phyloP scores from a whole-genome alignment of 352 stramenopile species.

The Phytophthora meadii region DNA sequence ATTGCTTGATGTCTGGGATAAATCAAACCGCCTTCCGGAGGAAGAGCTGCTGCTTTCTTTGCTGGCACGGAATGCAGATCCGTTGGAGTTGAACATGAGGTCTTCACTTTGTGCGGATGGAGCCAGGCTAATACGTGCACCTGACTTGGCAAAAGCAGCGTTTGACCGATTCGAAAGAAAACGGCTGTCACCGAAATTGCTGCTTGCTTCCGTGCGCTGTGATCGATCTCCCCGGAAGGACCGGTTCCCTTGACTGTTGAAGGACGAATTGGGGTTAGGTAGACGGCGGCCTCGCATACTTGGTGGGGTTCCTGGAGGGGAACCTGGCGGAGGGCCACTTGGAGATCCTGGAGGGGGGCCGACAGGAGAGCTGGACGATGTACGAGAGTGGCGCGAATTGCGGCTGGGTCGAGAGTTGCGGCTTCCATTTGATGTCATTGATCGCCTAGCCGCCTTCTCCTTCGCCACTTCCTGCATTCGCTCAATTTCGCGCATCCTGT shows the following conservation, averaged over 20 bases:
- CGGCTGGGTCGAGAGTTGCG: constrained; percentile 10
- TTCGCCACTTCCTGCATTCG: constrained; percentile 33
- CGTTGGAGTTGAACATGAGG: constrained; percentile 33
- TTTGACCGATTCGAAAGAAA: constrained; percentile 36
- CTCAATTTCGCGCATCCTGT: constrained; percentile 53
- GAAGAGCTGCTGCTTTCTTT: constrained; percentile 22
- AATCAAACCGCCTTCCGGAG: constrained; percentile 10
- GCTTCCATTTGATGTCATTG: constrained; percentile 27
- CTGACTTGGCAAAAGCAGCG: constrained; percentile 22
- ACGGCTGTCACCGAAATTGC: constrained; percentile 21
- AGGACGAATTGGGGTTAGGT: constrained; percentile 16
- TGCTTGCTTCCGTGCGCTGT: constrained; percentile 22
- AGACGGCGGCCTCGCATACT: constrained; percentile 29
- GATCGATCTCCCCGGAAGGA: constrained; percentile 20
- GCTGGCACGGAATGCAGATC: constrained; percentile 14
- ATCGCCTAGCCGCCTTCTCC: constrained; percentile 34
- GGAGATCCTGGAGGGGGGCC: constrained; percentile 11
- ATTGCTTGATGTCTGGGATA: constrained; percentile 15
- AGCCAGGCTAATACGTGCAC: constrained; percentile 28
- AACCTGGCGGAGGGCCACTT: constrained; percentile 14
- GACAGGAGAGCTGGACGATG: neutral
- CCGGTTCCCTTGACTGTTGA: constrained; percentile 16
- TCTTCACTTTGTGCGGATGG: constrained; percentile 32
- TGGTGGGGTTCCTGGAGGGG: constrained; percentile 34
- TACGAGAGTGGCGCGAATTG: constrained; percentile 19